Conservation (phyloP, 2,329 filamentous ascomycete species). For the Annulohypoxylon truncatum region DNA sequence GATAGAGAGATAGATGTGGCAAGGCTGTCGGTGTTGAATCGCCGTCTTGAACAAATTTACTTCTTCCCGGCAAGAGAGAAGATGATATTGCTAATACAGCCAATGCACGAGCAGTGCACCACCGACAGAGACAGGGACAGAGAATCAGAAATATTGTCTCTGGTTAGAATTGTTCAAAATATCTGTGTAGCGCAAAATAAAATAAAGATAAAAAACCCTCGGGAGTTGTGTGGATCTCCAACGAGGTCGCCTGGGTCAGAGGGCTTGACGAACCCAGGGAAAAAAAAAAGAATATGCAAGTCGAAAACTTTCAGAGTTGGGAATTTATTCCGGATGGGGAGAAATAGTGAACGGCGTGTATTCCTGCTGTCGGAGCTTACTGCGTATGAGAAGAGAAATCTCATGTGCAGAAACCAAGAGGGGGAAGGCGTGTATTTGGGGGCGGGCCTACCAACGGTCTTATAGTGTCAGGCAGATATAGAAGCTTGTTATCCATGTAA, state of each 20-base stretch:
- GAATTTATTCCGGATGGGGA: conserved; percentile 27
- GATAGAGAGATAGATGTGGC: conserved; percentile 7
- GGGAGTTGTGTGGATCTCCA: conserved; percentile 39
- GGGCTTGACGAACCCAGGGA: conserved; percentile 33
- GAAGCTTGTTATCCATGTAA: conserved; percentile 37
- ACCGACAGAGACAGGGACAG: conserved; percentile 9
- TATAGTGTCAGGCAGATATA: conserved; percentile 43
- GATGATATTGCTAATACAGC: conserved; percentile 8
- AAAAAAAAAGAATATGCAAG: conserved; percentile 29
- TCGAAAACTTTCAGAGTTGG: conserved; percentile 18
- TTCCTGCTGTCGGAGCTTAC: conserved; percentile 45
- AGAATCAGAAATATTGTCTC: conserved; percentile 5
- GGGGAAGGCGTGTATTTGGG: conserved; percentile 39
- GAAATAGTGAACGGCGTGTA: conserved; percentile 29
- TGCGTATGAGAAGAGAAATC: conserved; percentile 42
- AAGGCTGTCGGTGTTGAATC: conserved; percentile 28
- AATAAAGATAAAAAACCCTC: conserved; percentile 21
- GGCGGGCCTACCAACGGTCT: conserved; percentile 45
- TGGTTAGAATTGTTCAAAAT: conserved; percentile 35
- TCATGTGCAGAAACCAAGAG: conserved; percentile 42
- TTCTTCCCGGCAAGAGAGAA: conserved; percentile 10
- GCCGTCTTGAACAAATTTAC: conserved; percentile 8
- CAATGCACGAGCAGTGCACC: conserved; percentile 17
- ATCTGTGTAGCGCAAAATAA: conserved; percentile 36
- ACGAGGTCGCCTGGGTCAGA: conserved; percentile 31